These are phyloP conservation scores for Favolaschia claudopus DNA, from an alignment of 768 basidiomycete genomes.

Conservation along the genomic window DNA sequence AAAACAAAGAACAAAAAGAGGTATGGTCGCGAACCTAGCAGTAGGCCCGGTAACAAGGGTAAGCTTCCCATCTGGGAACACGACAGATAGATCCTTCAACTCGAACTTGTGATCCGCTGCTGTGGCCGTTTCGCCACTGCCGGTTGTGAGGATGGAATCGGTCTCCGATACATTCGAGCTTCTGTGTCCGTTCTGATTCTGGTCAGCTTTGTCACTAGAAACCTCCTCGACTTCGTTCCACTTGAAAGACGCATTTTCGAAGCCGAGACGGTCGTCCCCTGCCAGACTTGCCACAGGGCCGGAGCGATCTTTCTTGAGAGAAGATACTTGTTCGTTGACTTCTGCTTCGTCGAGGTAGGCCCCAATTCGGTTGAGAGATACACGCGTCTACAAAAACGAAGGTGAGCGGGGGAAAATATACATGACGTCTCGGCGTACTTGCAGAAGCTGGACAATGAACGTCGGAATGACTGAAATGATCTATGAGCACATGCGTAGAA, in stretches of 20 bases:
- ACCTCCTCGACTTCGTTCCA: conserved; percentile 61
- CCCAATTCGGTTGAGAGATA: conserved; percentile 73
- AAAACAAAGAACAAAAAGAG: background rate
- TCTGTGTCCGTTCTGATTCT: conserved; percentile 26
- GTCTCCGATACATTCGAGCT: conserved; percentile 2
- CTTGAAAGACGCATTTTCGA: conserved; percentile 64
- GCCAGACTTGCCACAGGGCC: conserved; percentile 26
- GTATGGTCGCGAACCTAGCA: conserved; percentile 42
- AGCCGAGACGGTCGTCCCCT: conserved; percentile 57
- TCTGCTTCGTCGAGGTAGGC: conserved; percentile 77
- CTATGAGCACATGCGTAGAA: background rate
- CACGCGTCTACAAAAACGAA: conserved; percentile 55
- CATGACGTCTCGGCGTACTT: conserved; percentile 45
- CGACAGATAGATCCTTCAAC: conserved; percentile 68
- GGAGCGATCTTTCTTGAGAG: conserved; percentile 58
- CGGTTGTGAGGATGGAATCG: conserved; percentile 16
- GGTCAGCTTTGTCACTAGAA: conserved; percentile 3
- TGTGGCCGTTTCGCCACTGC: conserved; percentile 28
- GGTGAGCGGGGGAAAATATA: background rate
- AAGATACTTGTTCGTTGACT: conserved; percentile 70
- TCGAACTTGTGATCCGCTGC: conserved; percentile 65
- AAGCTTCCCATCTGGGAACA: conserved; percentile 77
- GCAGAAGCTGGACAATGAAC: conserved; percentile 80
- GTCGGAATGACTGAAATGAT: conserved; percentile 62
- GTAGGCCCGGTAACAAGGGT: conserved; percentile 82